Percentiles rank a stretch among this genome's conserved stretches.
phyloP scores from a whole-genome alignment of 169 alveolate species.

The Theileria annulata region DNA sequence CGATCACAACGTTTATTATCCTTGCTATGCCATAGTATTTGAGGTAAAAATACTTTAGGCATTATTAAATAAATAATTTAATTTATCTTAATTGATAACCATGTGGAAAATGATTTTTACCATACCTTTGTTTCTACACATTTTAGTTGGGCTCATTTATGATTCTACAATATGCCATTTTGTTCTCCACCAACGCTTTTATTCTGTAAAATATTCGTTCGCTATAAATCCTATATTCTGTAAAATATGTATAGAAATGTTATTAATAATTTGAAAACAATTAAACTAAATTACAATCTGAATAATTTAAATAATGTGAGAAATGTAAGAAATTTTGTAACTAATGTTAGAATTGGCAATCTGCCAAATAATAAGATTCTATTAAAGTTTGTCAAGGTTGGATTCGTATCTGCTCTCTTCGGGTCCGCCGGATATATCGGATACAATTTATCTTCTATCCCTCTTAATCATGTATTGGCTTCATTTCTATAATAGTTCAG shows the following conservation, averaged over 20 bases:
- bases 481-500: background rate
- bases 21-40: slow-evolving; percentile 88
- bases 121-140: background rate
- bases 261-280: background rate
- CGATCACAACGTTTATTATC: slow-evolving; percentile 87
- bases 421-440: background rate
- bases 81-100: background rate
- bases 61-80: slow-evolving; percentile 24
- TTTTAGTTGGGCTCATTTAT: background rate
- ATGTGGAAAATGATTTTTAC: background rate
- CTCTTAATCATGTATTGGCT: background rate
- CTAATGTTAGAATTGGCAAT: background rate
- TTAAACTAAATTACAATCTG: background rate
- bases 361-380: background rate
- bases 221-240: background rate
- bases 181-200: background rate
- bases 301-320: background rate
- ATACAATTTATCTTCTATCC: background rate
- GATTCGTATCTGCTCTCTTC: background rate
- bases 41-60: slow-evolving; percentile 86
- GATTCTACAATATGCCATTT: background rate
- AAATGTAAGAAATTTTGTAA: background rate
- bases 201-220: background rate
- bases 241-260: background rate
- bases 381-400: background rate